Conservation (phyloP, 306 rosid species). For the Hippophae tibetana region DNA sequence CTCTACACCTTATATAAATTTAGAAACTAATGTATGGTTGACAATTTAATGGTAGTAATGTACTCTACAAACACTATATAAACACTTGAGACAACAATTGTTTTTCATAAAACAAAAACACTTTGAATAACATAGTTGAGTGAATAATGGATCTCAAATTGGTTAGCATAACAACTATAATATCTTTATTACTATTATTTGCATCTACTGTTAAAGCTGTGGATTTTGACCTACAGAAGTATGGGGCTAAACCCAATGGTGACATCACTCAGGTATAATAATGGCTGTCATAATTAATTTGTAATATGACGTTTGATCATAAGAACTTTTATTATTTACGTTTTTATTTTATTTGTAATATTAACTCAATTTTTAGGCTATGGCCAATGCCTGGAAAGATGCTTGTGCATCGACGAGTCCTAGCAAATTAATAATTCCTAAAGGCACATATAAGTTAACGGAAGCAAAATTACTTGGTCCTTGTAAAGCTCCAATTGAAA, state of each 20-base stretch:
- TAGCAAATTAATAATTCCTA: slow-evolving; percentile 14
- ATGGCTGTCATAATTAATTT: no score
- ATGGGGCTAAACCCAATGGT: slow-evolving; percentile 31
- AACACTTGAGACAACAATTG: no score
- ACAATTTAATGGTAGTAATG: no score
- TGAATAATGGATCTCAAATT: no score
- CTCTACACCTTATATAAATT: no score
- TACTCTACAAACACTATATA: no score
- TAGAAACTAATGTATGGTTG: no score
- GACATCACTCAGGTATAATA: background rate
- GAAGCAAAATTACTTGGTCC: slow-evolving; percentile 13
- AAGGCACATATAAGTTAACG: slow-evolving; percentile 11
- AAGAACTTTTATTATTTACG: no score
- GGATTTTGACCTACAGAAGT: slow-evolving; percentile 21
- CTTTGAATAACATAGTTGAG: no score
- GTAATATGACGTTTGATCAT: no score
- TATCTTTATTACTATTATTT: slow-evolving; percentile 5
- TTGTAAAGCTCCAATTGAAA: slow-evolving; percentile 18
- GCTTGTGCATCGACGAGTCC: slow-evolving; percentile 22
- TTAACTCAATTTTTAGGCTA: slow-evolving; percentile 4
- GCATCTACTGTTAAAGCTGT: slow-evolving; percentile 9
- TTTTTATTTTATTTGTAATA: background rate
- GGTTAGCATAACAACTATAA: background rate
- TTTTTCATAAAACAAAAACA: no score
- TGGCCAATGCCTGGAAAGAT: slow-evolving; percentile 28